phyloP scores from a whole-genome alignment of 2,329 filamentous ascomycete genomes.

The Exophiala bonariae region DNA sequence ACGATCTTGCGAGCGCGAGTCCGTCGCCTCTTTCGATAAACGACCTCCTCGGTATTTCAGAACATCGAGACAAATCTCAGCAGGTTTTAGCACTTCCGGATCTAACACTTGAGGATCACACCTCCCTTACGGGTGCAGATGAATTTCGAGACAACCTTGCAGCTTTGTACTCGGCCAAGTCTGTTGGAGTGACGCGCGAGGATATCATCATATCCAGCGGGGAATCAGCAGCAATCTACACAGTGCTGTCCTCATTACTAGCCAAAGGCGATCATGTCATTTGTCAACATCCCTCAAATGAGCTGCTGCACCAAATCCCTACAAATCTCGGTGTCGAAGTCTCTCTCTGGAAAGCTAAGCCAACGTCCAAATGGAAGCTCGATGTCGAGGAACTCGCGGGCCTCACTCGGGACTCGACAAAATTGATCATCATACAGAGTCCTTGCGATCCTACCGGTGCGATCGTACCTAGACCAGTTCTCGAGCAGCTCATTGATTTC shows the following conservation, averaged over 20 bases:
- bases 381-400: conserved; percentile 65
- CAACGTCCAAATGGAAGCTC: conserved; percentile 65
- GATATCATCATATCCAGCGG: conserved; percentile 76
- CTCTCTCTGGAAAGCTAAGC: conserved; percentile 70
- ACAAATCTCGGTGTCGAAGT: conserved; percentile 74
- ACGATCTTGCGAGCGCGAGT: conserved; percentile 79
- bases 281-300: conserved; percentile 84
- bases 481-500: conserved; percentile 63
- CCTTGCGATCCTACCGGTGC: conserved; percentile 82
- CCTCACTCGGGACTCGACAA: conserved; percentile 54
- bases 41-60: conserved; percentile 61
- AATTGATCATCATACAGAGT: conserved; percentile 69
- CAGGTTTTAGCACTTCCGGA: conserved; percentile 23
- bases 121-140: conserved; percentile 29
- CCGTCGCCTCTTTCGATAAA: conserved; percentile 72
- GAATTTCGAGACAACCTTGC: conserved; percentile 33
- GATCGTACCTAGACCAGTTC: conserved; percentile 61
- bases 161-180: conserved; percentile 44
- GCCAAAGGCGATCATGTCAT: conserved; percentile 78
- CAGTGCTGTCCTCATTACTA: conserved; percentile 72
- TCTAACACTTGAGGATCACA: conserved; percentile 29
- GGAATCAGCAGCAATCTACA: conserved; percentile 80
- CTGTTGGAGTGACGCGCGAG: conserved; percentile 53
- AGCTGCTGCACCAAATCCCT: conserved; percentile 78
- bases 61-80: conserved; percentile 33